A percentile compares a stretch with the other conserved stretches of the same genome.
Conservation (phyloP, 495 filamentous ascomycete genomes). For the Xylaria acuta region DNA sequence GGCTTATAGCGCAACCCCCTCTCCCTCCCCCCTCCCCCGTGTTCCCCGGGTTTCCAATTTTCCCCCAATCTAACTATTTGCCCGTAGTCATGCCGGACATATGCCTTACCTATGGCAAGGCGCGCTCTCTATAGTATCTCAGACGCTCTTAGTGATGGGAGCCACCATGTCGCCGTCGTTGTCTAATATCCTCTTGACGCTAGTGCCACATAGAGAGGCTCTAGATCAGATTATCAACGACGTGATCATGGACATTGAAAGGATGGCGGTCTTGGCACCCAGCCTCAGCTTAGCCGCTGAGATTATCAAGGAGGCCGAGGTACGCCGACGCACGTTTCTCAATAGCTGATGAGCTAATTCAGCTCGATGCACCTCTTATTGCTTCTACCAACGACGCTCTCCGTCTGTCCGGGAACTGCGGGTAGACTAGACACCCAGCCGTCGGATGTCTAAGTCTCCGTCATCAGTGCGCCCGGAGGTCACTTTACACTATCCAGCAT, state of each 20-base stretch:
- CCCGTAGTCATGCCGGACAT: constrained; percentile 74
- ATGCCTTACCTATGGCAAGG: constrained; percentile 90
- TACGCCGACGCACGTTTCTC: constrained; percentile 63
- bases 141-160: constrained; percentile 81
- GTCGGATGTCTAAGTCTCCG: constrained; percentile 11
- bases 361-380: constrained; percentile 17
- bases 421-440: constrained; percentile 13
- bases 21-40: neutral
- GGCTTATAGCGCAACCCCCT: neutral
- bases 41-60: constrained; percentile 30
- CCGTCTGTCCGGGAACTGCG: constrained; percentile 25
- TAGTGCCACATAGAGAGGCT: constrained; percentile 58
- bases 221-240: constrained; percentile 78
- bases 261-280: constrained; percentile 75
- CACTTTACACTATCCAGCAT: constrained; percentile 15
- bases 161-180: constrained; percentile 81
- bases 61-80: constrained; percentile 52
- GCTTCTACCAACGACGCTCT: constrained; percentile 27
- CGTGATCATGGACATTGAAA: constrained; percentile 74
- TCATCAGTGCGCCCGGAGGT: neutral
- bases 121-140: constrained; percentile 79
- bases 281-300: constrained; percentile 75
- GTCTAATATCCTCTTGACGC: constrained; percentile 67
- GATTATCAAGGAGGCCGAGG: constrained; percentile 79
- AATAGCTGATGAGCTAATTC: constrained; percentile 46